These are phyloP conservation scores for Tulasnella sp. DNA, from an alignment of 768 basidiomycete species.

Conservation along the genomic window DNA sequence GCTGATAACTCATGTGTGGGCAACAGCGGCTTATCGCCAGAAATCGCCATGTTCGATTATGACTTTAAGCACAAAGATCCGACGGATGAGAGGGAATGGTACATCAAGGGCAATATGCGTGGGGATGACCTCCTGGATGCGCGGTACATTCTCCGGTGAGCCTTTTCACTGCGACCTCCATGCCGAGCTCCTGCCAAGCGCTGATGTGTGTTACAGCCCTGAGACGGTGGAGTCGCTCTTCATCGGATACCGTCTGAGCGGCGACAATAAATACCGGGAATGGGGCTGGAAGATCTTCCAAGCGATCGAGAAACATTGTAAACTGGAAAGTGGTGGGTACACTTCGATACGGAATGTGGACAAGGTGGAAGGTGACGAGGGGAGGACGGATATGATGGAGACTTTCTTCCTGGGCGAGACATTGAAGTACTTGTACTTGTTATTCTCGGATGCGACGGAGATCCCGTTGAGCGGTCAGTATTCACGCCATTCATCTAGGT, in stretches of 20 bases:
- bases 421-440: constrained; percentile 78
- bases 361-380: constrained; percentile 35
- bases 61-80: constrained; percentile 36
- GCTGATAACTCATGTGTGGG: background rate
- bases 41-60: constrained; percentile 75
- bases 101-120: constrained; percentile 62
- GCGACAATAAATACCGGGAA: constrained; percentile 69
- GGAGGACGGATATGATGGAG: constrained; percentile 72
- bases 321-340: constrained; percentile 68
- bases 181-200: background rate
- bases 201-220: constrained; percentile 38
- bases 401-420: constrained; percentile 90
- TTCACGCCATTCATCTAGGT: background rate
- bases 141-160: constrained; percentile 78
- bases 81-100: constrained; percentile 58
- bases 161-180: background rate
- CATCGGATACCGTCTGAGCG: constrained; percentile 80
- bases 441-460: constrained; percentile 63
- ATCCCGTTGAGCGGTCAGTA: constrained; percentile 63
- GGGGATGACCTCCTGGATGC: constrained; percentile 48
- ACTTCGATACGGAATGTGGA: constrained; percentile 80
- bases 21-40: constrained; percentile 68
- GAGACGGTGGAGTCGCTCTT: constrained; percentile 94
- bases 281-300: constrained; percentile 85
- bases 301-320: constrained; percentile 76